Percentiles rank a stretch among this genome's conserved stretches.
Evolutionary conservation across 345 rosid genomes (phyloP).

Genomic region (Sonneratia alba): DNA sequence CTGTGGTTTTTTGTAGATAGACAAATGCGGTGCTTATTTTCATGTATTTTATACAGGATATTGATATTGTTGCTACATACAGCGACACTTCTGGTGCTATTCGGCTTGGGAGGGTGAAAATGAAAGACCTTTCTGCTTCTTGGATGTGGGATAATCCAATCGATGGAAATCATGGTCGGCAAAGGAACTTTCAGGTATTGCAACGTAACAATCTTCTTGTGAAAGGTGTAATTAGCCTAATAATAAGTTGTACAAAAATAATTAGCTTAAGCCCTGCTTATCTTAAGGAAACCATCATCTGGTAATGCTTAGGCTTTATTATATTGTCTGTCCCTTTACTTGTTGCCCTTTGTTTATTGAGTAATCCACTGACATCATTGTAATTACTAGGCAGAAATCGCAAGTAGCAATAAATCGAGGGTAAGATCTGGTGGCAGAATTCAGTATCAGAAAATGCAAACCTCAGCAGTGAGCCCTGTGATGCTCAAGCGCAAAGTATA

Average conservation of each 20-base stretch:
- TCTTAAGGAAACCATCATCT: neutral
- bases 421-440: slow-evolving; percentile 19
- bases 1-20: slow-evolving; percentile 5
- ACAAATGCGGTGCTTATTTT: slow-evolving; percentile 17
- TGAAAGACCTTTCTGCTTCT: slow-evolving; percentile 86
- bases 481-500: slow-evolving; percentile 75
- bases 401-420: slow-evolving; percentile 22
- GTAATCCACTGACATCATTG: slow-evolving; percentile 7
- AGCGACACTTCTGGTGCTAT: slow-evolving; percentile 57
- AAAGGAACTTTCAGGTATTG: slow-evolving; percentile 41
- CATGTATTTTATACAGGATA: slow-evolving; percentile 46
- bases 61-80: slow-evolving; percentile 79
- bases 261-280: neutral
- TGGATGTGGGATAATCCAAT: slow-evolving; percentile 75
- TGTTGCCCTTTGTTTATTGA: neutral
- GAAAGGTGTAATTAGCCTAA: neutral
- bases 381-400: slow-evolving; percentile 21
- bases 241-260: neutral
- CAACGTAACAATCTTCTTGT: neutral
- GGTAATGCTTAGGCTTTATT: neutral
- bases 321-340: neutral
- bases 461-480: slow-evolving; percentile 49
- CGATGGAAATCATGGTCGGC: slow-evolving; percentile 26
- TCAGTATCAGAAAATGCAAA: slow-evolving; percentile 17
- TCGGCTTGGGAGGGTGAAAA: slow-evolving; percentile 56